Base-by-base conservation (phyloP, 495 filamentous ascomycete genomes). In the Aspergillus olivimuriae region DNA sequence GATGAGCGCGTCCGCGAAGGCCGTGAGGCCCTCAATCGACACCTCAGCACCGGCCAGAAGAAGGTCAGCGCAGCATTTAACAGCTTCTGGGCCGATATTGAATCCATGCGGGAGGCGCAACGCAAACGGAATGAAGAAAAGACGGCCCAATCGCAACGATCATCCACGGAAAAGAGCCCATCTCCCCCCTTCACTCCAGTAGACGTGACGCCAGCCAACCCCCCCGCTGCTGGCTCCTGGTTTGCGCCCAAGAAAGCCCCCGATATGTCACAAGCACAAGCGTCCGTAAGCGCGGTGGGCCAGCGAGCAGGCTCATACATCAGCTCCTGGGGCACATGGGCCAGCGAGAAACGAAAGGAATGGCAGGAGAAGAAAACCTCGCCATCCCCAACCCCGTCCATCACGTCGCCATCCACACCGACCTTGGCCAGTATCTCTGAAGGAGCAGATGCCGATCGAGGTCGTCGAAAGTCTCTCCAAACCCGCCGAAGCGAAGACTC, bases 271-370 rank as follows among this genome's bases (percentile, higher is more conserved):
- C 77, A 82, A 50, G 79, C 84, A 1, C 84, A 87, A 61, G 78
- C 82, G 36, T 74, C 82, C 4, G 75, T 81, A 11, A 75, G 72
- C 43, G 80, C 80, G 1, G 86, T 85, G 0, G 68, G 83, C 8
- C 75, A 81, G 49, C 83, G 82, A 48, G 91, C 91, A 8, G 77
- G 87, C 14, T 84, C 91, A 4, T 98, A 95, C 53, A 73, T 98
- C 36, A 89, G 83, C 38, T 94, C 88, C 19, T 97, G 94, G 94
- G 83, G 89, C n/a, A 68, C 79, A 2, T 98, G 92, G 92, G 91
- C 91, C 4, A 81, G 80, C 21, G 90, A 98, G 65, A 94, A 94
- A 66, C 73, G 84, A 36, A 87, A 84, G 55, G 70, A 70, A 36
- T 76, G 71, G 75, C 70, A 72, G 40, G 65, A 74, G 19, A 68